Percentiles rank a stretch among this genome's conserved stretches.
phyloP scores from a whole-genome alignment of 2,329 filamentous ascomycete species.

The Fusarium sp. region DNA sequence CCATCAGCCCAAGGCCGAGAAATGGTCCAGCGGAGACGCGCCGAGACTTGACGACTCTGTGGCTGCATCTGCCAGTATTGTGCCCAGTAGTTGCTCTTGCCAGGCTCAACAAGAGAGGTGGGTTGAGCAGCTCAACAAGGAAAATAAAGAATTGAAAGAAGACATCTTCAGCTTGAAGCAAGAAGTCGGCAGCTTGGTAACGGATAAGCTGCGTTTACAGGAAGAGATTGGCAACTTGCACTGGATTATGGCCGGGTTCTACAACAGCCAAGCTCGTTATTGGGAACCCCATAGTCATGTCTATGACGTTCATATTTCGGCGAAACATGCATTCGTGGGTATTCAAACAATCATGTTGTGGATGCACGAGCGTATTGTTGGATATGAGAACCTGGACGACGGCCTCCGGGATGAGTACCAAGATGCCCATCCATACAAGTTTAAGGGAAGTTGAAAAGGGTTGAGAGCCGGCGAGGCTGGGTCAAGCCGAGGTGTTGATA shows the following conservation, averaged over 20 bases:
- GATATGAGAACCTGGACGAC: slow-evolving; percentile 5
- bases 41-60: neutral
- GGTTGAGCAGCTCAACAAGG: neutral
- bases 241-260: neutral
- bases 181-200: neutral
- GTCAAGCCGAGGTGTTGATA: neutral
- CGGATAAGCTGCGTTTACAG: neutral
- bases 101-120: neutral
- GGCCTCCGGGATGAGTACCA: slow-evolving; percentile 1
- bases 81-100: neutral
- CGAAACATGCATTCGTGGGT: neutral
- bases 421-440: neutral
- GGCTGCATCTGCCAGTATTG: neutral
- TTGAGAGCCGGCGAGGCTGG: neutral
- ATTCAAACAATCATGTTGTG: slow-evolving; percentile 1
- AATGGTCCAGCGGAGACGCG: neutral
- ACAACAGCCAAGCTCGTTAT: neutral
- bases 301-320: neutral
- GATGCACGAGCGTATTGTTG: slow-evolving; percentile 15
- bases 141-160: neutral
- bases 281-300: neutral
- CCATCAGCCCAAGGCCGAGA: neutral
- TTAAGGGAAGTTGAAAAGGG: neutral
- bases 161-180: neutral
- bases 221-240: neutral